phyloP scores from a whole-genome alignment of 1,139 yeast species.

The Hyphopichia wangnamkhiaoensis region DNA sequence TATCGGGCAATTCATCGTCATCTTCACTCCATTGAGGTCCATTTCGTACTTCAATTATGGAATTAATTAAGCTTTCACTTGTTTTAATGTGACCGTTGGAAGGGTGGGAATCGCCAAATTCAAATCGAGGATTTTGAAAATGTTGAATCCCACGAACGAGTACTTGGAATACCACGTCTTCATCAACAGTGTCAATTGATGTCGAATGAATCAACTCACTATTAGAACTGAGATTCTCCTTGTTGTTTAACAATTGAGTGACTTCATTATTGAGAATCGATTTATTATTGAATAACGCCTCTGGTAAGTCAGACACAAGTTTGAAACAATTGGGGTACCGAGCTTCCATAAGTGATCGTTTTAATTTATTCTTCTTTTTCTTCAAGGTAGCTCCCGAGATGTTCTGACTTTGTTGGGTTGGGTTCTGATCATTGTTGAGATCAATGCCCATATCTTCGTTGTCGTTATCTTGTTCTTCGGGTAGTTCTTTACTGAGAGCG shows the following conservation, averaged over 20 bases:
- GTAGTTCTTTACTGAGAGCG: conserved; percentile 17
- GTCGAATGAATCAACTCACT: conserved; percentile 26
- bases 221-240: conserved; percentile 17
- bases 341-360: conserved; percentile 32
- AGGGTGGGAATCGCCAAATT: not conserved
- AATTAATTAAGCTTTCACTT: conserved; percentile 1
- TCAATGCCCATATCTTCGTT: conserved; percentile 47
- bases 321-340: conserved; percentile 43
- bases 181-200: conserved; percentile 35
- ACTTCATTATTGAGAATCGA: conserved; percentile 35
- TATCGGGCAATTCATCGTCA: conserved; percentile 27
- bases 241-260: conserved; percentile 22
- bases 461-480: conserved; percentile 39
- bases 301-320: conserved; percentile 37
- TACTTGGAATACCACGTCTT: conserved; percentile 41
- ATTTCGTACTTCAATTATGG: conserved; percentile 40
- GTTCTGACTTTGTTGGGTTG: conserved; percentile 6
- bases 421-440: conserved; percentile 15
- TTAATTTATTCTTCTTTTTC: conserved; percentile 35
- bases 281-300: conserved; percentile 37
- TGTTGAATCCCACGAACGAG: conserved; percentile 31
- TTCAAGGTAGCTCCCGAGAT: conserved; percentile 36
- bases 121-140: conserved; percentile 8
- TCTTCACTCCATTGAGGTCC: conserved; percentile 44
- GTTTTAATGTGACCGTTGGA: not conserved